A percentile compares a stretch with the other conserved stretches of the same genome.
Evolutionary conservation across 2,329 filamentous ascomycete species (phyloP).

Genomic region (Talaromyces sp.): DNA sequence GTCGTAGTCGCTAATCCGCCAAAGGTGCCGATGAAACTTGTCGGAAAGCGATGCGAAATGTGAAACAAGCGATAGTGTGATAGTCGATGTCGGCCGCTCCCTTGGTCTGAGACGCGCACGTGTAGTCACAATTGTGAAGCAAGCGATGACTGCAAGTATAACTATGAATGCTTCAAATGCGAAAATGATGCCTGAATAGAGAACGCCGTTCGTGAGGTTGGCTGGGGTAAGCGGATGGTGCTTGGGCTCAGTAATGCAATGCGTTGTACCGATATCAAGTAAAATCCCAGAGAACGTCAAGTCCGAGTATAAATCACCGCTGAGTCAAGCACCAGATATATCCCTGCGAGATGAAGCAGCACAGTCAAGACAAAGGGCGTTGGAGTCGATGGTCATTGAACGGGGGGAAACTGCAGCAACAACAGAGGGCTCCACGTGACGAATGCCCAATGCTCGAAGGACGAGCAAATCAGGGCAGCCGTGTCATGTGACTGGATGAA

Average conservation of each 20-base stretch:
- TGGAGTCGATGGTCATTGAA: neutral
- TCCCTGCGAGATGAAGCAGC: neutral
- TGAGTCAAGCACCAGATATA: neutral
- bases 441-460: constrained; percentile 14
- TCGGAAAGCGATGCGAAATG: constrained; percentile 1
- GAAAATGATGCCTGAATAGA: constrained; percentile 1
- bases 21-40: neutral
- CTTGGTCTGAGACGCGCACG: neutral
- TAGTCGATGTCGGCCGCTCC: neutral
- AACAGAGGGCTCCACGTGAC: constrained; percentile 16
- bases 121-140: neutral
- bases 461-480: neutral
- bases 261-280: neutral
- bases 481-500: neutral
- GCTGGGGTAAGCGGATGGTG: neutral
- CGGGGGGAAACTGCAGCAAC: constrained; percentile 9
- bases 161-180: neutral
- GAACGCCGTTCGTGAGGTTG: neutral
- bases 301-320: neutral
- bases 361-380: neutral
- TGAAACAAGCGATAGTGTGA: constrained; percentile 1
- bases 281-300: neutral
- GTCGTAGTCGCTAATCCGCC: neutral
- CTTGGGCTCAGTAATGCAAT: neutral
- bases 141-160: neutral